Evolutionary conservation across 176 grass and related monocot genomes (phyloP).

Genomic region (Saccharum officinarum): DNA sequence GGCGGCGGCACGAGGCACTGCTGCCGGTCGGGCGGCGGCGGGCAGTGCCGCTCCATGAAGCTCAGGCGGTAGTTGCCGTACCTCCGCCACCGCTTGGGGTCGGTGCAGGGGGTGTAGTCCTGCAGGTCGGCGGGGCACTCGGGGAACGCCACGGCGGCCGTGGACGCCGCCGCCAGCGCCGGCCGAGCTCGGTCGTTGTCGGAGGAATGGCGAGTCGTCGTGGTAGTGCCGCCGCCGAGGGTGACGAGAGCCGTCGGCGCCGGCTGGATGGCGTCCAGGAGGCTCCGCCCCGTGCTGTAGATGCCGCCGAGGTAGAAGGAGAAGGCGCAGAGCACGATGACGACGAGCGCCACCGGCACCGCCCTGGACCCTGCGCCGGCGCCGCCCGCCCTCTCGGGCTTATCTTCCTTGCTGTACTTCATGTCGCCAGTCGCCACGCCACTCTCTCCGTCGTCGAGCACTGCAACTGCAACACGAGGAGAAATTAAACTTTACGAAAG

Average conservation of each 20-base stretch:
- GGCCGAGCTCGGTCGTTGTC: neutral
- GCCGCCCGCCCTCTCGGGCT: conserved; percentile 42
- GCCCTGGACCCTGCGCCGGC: conserved; percentile 45
- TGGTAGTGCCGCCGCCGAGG: neutral
- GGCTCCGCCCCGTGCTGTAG: conserved; percentile 64
- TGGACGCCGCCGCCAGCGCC: too few species aligned
- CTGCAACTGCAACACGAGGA: neutral
- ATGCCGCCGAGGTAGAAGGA: conserved; percentile 90
- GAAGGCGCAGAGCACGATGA: conserved; percentile 68
- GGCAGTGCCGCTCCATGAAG: conserved; percentile 96
- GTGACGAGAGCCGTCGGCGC: neutral
- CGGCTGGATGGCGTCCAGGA: conserved; percentile 37
- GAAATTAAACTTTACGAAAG: neutral
- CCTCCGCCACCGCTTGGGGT: conserved; percentile 78
- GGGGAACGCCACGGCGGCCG: conserved; percentile 39
- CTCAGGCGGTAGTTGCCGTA: conserved; percentile 94
- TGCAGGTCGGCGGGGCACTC: conserved; percentile 79
- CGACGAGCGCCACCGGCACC: conserved; percentile 57
- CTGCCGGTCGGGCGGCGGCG: conserved; percentile 67
- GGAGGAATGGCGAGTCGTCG: neutral
- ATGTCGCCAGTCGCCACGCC: neutral
- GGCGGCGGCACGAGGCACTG: conserved; percentile 85
- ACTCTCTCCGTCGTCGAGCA: neutral
- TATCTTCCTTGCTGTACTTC: conserved; percentile 81
- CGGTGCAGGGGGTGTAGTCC: conserved; percentile 97